phyloP scores from a whole-genome alignment of 192 early-diverging fungal species.

The Coemansia sp. region DNA sequence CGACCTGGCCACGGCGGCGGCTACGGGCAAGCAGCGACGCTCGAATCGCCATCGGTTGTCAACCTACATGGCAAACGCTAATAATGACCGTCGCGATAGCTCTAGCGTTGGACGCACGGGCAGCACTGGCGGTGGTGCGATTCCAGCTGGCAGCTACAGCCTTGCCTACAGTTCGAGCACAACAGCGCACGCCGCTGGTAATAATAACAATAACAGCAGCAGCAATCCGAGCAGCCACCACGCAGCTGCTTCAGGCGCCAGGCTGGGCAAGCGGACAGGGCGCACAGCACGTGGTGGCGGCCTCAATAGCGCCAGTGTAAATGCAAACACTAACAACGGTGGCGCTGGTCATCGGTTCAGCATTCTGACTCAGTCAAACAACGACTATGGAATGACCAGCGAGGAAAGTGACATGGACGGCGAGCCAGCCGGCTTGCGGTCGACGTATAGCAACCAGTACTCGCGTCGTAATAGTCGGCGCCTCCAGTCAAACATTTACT shows the following conservation, averaged over 20 bases:
- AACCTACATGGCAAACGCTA: conserved; percentile 29
- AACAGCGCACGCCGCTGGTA: conserved; percentile 16
- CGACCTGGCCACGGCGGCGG: conserved; percentile 13
- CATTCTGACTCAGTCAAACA: conserved; percentile 48
- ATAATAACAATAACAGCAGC: conserved; percentile 5
- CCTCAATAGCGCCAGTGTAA: conserved; percentile 10
- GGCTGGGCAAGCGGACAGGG: conserved; percentile 6
- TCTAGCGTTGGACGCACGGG: conserved; percentile 26
- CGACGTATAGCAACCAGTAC: conserved; percentile 41
- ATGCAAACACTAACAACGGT: conserved; percentile 31
- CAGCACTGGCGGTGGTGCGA: conserved; percentile 16
- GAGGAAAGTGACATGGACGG: conserved; percentile 51
- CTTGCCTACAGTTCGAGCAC: conserved; percentile 32
- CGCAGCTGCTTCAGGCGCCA: not conserved
- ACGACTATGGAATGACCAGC: conserved; percentile 49
- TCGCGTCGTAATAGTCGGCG: conserved; percentile 53
- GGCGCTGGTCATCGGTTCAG: conserved; percentile 48
- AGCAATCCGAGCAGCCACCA: conserved; percentile 1
- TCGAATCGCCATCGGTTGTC: conserved; percentile 49
- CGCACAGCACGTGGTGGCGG: conserved; percentile 6
- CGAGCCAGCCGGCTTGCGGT: conserved; percentile 51
- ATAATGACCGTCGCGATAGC: conserved; percentile 41
- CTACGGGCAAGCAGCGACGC: conserved; percentile 29
- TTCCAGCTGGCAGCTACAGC: conserved; percentile 31
- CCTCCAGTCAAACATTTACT: conserved; percentile 47